Base-by-base conservation (phyloP, 2,329 filamentous ascomycete genomes). In the Fusarium nelsonii region DNA sequence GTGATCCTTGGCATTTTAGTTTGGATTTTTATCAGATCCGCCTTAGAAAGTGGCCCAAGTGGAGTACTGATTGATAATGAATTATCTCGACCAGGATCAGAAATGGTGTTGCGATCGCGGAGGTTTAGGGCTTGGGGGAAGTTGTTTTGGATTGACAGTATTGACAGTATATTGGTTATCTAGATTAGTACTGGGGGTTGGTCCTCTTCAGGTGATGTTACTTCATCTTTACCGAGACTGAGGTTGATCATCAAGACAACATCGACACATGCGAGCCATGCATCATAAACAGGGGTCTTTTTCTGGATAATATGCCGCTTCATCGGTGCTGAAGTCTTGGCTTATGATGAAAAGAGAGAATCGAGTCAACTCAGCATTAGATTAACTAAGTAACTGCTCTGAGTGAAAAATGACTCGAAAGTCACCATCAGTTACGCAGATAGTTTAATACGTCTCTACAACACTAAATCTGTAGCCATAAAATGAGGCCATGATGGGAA, bases 1-100 rank as follows among this genome's bases (percentile, higher is more conserved):
- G 64, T 71, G 68, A 71, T 66, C 55, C 68, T 69, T 65, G 68
- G 68, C 60, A 68, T 30, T 54, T 63, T 70, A 70, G 65, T 45
- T 41, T 63, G 18, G 45, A 39, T 52, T 59, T 69, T 69, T 69
- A 69, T 69, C 66, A 70, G 66, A 69, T 69, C 66, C 66, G 66
- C 56, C 48, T 36, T 18, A 20, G 30, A 41, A 53, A 51, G 52
- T 49, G 41, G 62, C 11, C 33, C 18, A 36, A 58, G 66, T 69
- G 66, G 66, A 41, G 45, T 39, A 36, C 50, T 57, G 66, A 66
- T 69, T 69, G 66, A 69, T 67, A 70, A 70, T 67, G 58, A 36
- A 60, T 69, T 51, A 51, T 51, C 48, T 51, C 40, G 48, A 58
- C 63, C 34, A 20, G 48, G 48, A 54, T 28, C 26, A 59, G 36